phyloP scores from a whole-genome alignment of 495 filamentous ascomycete genomes.

The Hamigera avellanea region DNA sequence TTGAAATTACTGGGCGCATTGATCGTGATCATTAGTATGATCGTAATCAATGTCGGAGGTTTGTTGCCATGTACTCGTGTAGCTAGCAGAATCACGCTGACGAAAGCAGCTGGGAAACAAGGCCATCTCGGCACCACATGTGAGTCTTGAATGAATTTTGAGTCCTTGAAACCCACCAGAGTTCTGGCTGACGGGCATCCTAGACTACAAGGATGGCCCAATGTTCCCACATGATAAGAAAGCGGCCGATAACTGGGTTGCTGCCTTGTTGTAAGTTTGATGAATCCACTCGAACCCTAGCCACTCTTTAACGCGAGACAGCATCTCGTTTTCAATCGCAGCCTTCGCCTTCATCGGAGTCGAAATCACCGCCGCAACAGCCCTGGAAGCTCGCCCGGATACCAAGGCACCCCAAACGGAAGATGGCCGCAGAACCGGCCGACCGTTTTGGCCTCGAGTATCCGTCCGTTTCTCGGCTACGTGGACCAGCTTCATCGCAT shows the following conservation, averaged over 20 bases:
- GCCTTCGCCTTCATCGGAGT: constrained; percentile 34
- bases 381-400: constrained; percentile 29
- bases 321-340: constrained; percentile 30
- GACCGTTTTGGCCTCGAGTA: constrained; percentile 4
- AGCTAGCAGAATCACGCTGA: not conserved
- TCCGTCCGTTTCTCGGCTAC: constrained; percentile 21
- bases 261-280: constrained; percentile 27
- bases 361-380: constrained; percentile 32
- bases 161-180: no score
- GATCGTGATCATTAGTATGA: constrained; percentile 16
- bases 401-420: constrained; percentile 1
- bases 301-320: constrained; percentile 4
- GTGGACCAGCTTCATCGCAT: constrained; percentile 15
- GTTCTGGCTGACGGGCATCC: no score
- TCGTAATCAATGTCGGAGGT: constrained; percentile 25
- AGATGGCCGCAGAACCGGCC: not conserved
- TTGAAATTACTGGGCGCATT: constrained; percentile 24
- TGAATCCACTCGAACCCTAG: no score
- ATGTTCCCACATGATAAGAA: constrained; percentile 17
- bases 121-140: constrained; percentile 11
- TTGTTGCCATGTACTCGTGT: not conserved
- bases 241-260: constrained; percentile 15
- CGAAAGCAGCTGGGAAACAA: constrained; percentile 3
- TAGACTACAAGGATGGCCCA: not conserved
- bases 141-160: constrained; percentile 8